Conservation (phyloP, 306 rosid genomes). For the Erythrophleum fordii region DNA sequence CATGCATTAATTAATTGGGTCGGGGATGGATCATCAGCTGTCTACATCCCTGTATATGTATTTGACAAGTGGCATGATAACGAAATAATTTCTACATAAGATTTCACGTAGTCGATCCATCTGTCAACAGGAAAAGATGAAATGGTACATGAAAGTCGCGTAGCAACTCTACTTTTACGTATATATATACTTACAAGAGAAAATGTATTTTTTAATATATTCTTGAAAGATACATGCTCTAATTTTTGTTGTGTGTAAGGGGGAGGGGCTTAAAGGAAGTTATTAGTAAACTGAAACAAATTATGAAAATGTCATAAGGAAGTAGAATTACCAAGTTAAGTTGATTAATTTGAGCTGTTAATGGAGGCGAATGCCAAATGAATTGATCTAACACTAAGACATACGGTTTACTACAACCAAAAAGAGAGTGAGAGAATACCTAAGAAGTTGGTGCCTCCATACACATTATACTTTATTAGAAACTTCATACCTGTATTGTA, state of each 20-base stretch:
- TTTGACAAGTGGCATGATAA: background rate
- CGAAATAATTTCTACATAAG: background rate
- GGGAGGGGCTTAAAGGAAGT: background rate
- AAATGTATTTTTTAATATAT: no score
- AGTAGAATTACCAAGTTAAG: background rate
- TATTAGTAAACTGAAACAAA: background rate
- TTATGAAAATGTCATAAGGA: background rate
- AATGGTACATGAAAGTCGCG: background rate
- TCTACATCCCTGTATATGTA: background rate
- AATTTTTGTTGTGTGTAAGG: no score
- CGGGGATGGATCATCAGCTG: background rate
- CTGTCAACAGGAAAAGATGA: background rate
- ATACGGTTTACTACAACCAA: background rate
- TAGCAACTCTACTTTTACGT: background rate
- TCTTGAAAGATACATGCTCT: no score
- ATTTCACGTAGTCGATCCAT: background rate
- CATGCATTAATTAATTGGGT: background rate
- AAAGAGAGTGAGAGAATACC: slow-evolving; percentile 15
- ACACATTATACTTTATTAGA: background rate
- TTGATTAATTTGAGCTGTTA: slow-evolving; percentile 1
- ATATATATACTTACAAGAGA: no score
- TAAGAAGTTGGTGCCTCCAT: background rate
- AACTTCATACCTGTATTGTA: no score
- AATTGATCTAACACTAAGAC: background rate
- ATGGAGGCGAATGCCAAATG: background rate